Evolutionary conservation across 176 grass and related monocot species (phyloP), one percentile per base, ranked within the genome.

Genomic region (Poa pratensis): DNA sequence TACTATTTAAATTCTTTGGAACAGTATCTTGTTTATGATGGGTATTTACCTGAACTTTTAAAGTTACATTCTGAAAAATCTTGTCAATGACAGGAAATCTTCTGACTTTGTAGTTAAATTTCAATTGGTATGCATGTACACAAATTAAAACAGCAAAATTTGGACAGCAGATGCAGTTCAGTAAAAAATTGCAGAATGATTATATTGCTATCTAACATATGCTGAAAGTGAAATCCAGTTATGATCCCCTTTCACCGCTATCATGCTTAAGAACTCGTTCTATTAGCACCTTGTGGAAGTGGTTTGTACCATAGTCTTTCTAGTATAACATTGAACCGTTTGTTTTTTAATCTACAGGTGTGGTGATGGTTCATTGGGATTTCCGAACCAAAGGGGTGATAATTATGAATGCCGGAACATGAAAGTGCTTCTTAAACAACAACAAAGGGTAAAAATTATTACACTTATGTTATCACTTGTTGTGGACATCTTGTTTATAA

Each of bases 321-420:
- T 89, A 40, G 50, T 70, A 60, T 48, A 62, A 82, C 20, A 75
- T 28, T 71, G 42, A 73, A 77, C 20, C 48, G 10, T 52, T 89
- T 19, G 7, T 73, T 89, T 83, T 76, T 13, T 57, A 54, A 75
- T 18, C 22, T 90, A 26, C 80, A 99, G 96, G 76, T 99, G 96
- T 69, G 96, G 96, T 61, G 96, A 99, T 75, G 96, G 96, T 73
- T 89, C 93, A 58, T 89, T 94, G 83, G 96, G 93, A 75, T 94
- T 83, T 23, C 96, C 96, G 6, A 99, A 92, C 80, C 90, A 92
- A 85, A 94, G 91, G 92, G 96, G 96, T 75, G 93, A 94, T 85
- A 99, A 94, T 84, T 94, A 94, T 88, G 96, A 95, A 86, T 99
- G 96, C 70, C 84, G 90, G 83, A 99, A 99, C 84, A 99, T 99